Evolutionary conservation across 2,329 filamentous ascomycete species (phyloP).

Genomic region (Dryadomyces quercivorus): DNA sequence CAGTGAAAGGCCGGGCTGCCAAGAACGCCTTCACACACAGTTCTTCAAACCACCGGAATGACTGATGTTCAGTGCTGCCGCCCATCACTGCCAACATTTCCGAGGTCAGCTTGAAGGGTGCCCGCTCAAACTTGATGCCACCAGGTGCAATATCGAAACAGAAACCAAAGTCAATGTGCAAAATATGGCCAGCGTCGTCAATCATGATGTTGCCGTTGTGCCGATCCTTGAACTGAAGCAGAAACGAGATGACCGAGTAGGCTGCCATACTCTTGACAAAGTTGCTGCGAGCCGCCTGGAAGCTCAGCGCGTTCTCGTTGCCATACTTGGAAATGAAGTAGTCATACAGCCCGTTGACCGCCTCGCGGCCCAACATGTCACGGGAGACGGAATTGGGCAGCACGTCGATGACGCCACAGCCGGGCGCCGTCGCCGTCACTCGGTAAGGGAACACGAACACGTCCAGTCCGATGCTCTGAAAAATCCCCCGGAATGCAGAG

Average conservation of each 20-base stretch:
- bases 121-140: constrained; percentile 93
- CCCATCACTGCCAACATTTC: constrained; percentile 99
- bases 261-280: constrained; percentile 99
- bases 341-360: constrained; percentile 95
- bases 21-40: constrained; percentile 93
- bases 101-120: constrained; percentile 92
- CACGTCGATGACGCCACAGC: constrained; percentile 96
- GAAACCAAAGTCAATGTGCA: constrained; percentile 99
- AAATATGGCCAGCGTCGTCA: constrained; percentile 89
- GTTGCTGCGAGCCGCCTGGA: constrained; percentile 90
- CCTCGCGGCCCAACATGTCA: constrained; percentile 96
- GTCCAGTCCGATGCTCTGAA: constrained; percentile 86
- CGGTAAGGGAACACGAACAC: constrained; percentile 96
- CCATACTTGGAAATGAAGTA: constrained; percentile 98
- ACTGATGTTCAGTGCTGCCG: constrained; percentile 67
- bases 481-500: constrained; percentile 91
- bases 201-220: constrained; percentile 99
- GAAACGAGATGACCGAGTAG: constrained; percentile 91
- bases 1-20: constrained; percentile 71
- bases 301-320: constrained; percentile 85
- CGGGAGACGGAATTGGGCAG: constrained; percentile 95
- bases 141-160: constrained; percentile 98
- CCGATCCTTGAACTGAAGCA: constrained; percentile 96
- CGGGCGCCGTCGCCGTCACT: constrained; percentile 91
- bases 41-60: constrained; percentile 94